Percentiles rank a stretch among this genome's conserved stretches.
phyloP scores from a whole-genome alignment of 768 basidiomycete genomes.

The Leccinum fibrillosum region DNA sequence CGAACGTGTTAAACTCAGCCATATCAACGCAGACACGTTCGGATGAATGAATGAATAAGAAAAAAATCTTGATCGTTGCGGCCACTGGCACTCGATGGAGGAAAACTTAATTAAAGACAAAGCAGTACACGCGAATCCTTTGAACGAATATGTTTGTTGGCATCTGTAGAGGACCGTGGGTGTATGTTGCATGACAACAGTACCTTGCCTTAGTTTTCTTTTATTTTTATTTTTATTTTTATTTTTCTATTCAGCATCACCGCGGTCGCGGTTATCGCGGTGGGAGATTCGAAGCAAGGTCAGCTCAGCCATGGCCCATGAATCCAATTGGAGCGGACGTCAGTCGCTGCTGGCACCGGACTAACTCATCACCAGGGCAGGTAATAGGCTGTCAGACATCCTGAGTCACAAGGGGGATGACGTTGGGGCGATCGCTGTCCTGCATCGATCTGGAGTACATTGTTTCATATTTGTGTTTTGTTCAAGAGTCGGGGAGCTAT shows the following conservation, averaged over 20 bases:
- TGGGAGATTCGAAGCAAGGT: neutral
- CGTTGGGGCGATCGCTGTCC: neutral
- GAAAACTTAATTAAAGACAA: neutral
- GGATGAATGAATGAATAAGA: neutral
- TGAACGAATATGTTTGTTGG: slow-evolving; percentile 1
- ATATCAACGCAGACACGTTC: neutral
- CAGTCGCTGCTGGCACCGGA: neutral
- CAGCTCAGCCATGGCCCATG: neutral
- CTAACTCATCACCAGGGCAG: neutral
- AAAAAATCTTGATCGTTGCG: neutral
- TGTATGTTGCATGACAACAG: slow-evolving; percentile 13
- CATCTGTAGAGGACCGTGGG: slow-evolving; percentile 2
- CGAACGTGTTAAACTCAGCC: neutral
- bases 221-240: neutral
- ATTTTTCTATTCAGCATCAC: neutral
- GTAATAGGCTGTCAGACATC: neutral
- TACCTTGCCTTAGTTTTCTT: neutral
- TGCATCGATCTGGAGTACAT: neutral
- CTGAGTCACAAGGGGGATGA: neutral
- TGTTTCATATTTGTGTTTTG: neutral
- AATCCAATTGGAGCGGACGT: neutral
- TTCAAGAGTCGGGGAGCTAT: neutral
- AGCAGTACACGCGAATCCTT: neutral
- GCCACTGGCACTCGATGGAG: neutral
- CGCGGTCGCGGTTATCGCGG: neutral